Evolutionary conservation across 2,329 filamentous ascomycete genomes (phyloP).

Genomic region (Xylaria sp.): DNA sequence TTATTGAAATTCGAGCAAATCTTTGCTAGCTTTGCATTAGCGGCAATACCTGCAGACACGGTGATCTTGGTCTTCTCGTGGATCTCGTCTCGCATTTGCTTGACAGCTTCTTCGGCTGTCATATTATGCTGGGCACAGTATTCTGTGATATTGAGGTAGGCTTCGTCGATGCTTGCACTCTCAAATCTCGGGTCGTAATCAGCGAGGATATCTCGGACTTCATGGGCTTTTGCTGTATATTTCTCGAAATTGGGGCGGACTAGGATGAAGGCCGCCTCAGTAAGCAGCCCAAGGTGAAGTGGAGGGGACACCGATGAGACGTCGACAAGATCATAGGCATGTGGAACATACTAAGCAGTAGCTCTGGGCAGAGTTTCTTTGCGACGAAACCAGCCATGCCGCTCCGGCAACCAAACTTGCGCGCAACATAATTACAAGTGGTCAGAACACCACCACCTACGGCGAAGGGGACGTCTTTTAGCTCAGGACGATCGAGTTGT

Average conservation of each 20-base stretch:
- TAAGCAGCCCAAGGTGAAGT: not conserved
- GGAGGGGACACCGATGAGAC: not conserved
- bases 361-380: slow-evolving; percentile 88
- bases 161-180: slow-evolving; percentile 94
- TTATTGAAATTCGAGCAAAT: slow-evolving; percentile 97
- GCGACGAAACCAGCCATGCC: slow-evolving; percentile 98
- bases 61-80: slow-evolving; percentile 82
- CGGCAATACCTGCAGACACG: slow-evolving; percentile 92
- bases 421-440: slow-evolving; percentile 86
- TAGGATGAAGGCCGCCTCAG: slow-evolving; percentile 15
- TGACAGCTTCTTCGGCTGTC: slow-evolving; percentile 77
- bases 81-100: slow-evolving; percentile 81
- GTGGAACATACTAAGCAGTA: slow-evolving; percentile 68
- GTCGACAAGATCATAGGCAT: not conserved
- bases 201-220: slow-evolving; percentile 83
- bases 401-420: slow-evolving; percentile 89
- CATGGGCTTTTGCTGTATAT: slow-evolving; percentile 88
- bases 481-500: slow-evolving; percentile 82
- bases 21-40: slow-evolving; percentile 93
- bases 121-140: slow-evolving; percentile 80
- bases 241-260: slow-evolving; percentile 89
- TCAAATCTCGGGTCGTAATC: slow-evolving; percentile 94
- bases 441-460: slow-evolving; percentile 78
- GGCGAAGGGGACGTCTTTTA: slow-evolving; percentile 88
- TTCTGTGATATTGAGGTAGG: slow-evolving; percentile 92